Percentiles rank a stretch among this genome's conserved stretches.
Conservation (phyloP, 2,329 filamentous ascomycete genomes). For the Thelonectria olida region DNA sequence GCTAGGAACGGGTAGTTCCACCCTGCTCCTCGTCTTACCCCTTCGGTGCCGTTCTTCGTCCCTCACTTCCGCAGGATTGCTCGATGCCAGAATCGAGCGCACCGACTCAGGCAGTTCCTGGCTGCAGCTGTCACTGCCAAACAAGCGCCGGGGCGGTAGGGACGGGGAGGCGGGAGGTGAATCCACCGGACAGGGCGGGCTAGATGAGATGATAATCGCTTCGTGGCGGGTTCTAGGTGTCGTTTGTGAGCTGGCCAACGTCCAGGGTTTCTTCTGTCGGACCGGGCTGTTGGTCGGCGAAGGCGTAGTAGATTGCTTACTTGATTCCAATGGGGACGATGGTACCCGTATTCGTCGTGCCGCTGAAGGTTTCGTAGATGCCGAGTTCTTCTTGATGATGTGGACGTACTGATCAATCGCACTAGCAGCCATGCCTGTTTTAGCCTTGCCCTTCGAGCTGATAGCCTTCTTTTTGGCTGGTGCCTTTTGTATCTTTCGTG, state of each 20-base stretch:
- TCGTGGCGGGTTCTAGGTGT: conserved; percentile 50
- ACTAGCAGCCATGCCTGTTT: conserved; percentile 36
- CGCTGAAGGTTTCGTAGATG: conserved; percentile 13
- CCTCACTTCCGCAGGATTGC: conserved; percentile 32
- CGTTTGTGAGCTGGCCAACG: conserved; percentile 54
- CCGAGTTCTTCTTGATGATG: conserved; percentile 46
- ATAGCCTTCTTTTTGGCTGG: conserved; percentile 36
- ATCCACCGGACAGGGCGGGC: conserved; percentile 44
- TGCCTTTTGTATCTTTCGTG: conserved; percentile 38
- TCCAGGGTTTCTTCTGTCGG: conserved; percentile 45
- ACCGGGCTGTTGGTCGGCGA: conserved; percentile 34
- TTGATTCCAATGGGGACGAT: conserved; percentile 38
- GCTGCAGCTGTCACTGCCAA: conserved; percentile 22
- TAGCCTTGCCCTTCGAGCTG: conserved; percentile 28
- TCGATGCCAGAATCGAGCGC: conserved; percentile 35
- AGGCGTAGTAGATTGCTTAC: conserved; percentile 49
- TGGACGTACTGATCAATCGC: conserved; percentile 54
- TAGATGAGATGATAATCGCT: conserved; percentile 57
- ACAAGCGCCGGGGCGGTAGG: conserved; percentile 22
- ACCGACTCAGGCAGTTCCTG: conserved; percentile 37
- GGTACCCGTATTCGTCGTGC: conserved; percentile 36
- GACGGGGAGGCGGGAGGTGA: conserved; percentile 44
- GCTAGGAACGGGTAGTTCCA: conserved; percentile 7
- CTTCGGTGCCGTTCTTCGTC: neutral
- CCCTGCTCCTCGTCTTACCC: neutral